Conservation (phyloP, 2,329 filamentous ascomycete genomes). For the Fusarium sp. region DNA sequence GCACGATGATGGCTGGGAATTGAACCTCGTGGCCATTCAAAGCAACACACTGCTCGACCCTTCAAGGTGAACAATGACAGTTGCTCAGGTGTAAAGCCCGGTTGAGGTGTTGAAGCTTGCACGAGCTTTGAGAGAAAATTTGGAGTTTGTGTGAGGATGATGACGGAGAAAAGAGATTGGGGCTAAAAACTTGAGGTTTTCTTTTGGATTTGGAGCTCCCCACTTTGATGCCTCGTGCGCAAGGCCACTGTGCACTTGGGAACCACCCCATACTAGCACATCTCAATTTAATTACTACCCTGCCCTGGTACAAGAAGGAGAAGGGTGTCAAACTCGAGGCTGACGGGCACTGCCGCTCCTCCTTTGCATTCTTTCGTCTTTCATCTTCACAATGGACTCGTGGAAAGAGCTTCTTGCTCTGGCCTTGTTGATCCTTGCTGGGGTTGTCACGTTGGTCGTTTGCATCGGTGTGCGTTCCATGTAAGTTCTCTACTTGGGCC, state of each 20-base stretch:
- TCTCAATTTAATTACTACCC: constrained; percentile 14
- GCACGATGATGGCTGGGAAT: constrained; percentile 37
- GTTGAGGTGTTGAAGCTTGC: constrained; percentile 23
- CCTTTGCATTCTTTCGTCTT: background rate
- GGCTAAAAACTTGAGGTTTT: constrained; percentile 39
- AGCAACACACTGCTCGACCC: constrained; percentile 34
- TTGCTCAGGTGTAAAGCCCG: constrained; percentile 31
- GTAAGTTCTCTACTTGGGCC: constrained; percentile 50
- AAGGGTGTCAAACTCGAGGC: background rate
- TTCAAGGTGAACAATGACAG: constrained; percentile 30
- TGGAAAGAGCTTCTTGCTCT: constrained; percentile 54
- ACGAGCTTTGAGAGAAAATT: constrained; percentile 16
- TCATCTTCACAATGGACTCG: constrained; percentile 39
- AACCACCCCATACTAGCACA: background rate
- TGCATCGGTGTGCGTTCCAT: constrained; percentile 64
- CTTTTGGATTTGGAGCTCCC: constrained; percentile 43
- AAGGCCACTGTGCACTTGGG: constrained; percentile 31
- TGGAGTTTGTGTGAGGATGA: constrained; percentile 28
- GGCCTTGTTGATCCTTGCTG: constrained; percentile 62
- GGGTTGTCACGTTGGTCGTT: constrained; percentile 62
- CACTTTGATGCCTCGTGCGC: constrained; percentile 47
- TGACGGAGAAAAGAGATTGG: constrained; percentile 19
- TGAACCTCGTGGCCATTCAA: constrained; percentile 42
- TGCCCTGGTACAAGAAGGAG: background rate
- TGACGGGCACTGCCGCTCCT: constrained; percentile 9